Evolutionary conservation across 1,284 basidiomycete genomes (phyloP).

Genomic region (Cutaneotrichosporon dermatis): DNA sequence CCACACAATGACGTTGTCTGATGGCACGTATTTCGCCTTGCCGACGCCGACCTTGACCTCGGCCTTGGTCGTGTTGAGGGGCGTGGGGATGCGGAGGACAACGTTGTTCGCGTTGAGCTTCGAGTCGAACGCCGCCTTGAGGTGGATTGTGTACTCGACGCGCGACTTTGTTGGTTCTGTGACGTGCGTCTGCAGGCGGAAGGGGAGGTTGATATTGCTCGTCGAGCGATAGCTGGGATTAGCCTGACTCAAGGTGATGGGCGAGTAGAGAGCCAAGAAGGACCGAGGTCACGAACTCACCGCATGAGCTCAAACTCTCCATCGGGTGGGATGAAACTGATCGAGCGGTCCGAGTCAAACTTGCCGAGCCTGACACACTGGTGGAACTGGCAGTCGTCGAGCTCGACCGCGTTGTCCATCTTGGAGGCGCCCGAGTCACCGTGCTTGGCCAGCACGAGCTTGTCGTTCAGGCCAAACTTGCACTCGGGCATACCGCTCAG

Average conservation of each 20-base stretch:
- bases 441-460: slow-evolving; percentile 88
- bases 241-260: not conserved
- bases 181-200: slow-evolving; percentile 84
- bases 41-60: slow-evolving; percentile 86
- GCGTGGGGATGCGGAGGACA: slow-evolving; percentile 89
- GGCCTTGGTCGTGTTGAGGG: slow-evolving; percentile 85
- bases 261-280: not conserved
- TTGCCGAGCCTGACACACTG: slow-evolving; percentile 94
- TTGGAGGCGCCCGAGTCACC: slow-evolving; percentile 56
- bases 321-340: slow-evolving; percentile 96
- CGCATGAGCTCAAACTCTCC: slow-evolving; percentile 99
- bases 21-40: slow-evolving; percentile 95
- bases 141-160: slow-evolving; percentile 84
- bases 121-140: slow-evolving; percentile 83
- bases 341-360: slow-evolving; percentile 87
- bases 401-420: slow-evolving; percentile 74
- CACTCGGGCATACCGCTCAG: slow-evolving; percentile 93
- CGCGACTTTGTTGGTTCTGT: slow-evolving; percentile 86
- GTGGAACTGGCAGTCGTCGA: slow-evolving; percentile 98
- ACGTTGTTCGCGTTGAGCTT: slow-evolving; percentile 93
- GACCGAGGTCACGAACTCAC: slow-evolving; percentile 48
- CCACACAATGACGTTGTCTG: slow-evolving; percentile 94
- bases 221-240: slow-evolving; percentile 72
- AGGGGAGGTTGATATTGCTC: slow-evolving; percentile 88
- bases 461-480: slow-evolving; percentile 97